These are phyloP conservation scores for Tylopilus plumbeoviolaceoides DNA, from an alignment of 768 basidiomycete genomes.

Conservation along the genomic window DNA sequence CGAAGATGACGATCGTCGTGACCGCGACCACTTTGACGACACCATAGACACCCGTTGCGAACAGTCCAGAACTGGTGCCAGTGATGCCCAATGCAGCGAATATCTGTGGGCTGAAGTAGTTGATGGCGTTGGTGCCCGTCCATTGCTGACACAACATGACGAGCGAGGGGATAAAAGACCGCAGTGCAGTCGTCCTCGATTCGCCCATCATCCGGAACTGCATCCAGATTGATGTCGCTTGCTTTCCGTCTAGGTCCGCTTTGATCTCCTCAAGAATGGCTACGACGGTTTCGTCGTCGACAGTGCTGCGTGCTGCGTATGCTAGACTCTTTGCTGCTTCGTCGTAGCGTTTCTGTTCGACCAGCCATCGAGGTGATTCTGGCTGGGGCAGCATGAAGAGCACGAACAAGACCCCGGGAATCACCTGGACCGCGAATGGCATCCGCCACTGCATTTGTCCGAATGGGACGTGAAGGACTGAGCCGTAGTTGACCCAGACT, in stretches of 20 bases:
- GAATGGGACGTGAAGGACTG: slow-evolving; percentile 32
- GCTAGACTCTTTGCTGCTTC: slow-evolving; percentile 40
- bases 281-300: slow-evolving; percentile 34
- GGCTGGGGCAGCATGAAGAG: slow-evolving; percentile 45
- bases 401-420: slow-evolving; percentile 50
- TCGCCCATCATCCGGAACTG: slow-evolving; percentile 44
- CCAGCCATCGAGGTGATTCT: slow-evolving; percentile 57
- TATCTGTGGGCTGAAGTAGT: slow-evolving; percentile 51
- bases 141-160: slow-evolving; percentile 48
- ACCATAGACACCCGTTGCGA: slow-evolving; percentile 47
- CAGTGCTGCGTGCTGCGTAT: slow-evolving; percentile 29
- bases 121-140: slow-evolving; percentile 53
- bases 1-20: slow-evolving; percentile 37
- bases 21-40: slow-evolving; percentile 42
- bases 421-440: slow-evolving; percentile 47
- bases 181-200: slow-evolving; percentile 38
- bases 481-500: slow-evolving; percentile 49
- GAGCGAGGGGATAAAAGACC: slow-evolving; percentile 43
- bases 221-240: slow-evolving; percentile 29
- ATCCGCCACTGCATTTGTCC: slow-evolving; percentile 51
- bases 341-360: slow-evolving; percentile 41
- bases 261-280: slow-evolving; percentile 44
- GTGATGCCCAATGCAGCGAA: slow-evolving; percentile 46
- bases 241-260: slow-evolving; percentile 43
- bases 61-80: slow-evolving; percentile 39